phyloP scores from a whole-genome alignment of 768 basidiomycete species.

The Tylopilus vinaceipallidus region DNA sequence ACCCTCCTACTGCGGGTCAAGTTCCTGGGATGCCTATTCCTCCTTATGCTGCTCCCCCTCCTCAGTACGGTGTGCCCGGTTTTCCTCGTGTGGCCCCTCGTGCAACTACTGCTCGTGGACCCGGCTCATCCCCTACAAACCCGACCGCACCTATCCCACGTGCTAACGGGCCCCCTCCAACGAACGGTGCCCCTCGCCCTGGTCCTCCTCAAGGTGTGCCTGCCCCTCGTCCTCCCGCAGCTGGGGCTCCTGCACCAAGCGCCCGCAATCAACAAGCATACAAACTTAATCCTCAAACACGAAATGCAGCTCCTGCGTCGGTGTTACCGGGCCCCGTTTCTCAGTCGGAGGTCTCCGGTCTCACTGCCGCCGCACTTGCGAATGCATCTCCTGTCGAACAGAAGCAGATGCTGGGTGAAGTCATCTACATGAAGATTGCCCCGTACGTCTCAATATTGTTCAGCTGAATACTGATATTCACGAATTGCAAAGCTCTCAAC shows the following conservation, averaged over 20 bases:
- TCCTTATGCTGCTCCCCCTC: slow-evolving; percentile 71
- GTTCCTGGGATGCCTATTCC: slow-evolving; percentile 77
- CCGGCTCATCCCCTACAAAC: slow-evolving; percentile 68
- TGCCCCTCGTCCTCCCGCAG: slow-evolving; percentile 42
- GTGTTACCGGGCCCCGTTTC: slow-evolving; percentile 39
- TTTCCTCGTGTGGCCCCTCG: slow-evolving; percentile 64
- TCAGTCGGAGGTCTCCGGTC: slow-evolving; percentile 50
- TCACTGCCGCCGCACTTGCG: slow-evolving; percentile 62
- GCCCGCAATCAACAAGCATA: slow-evolving; percentile 34
- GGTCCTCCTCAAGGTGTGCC: slow-evolving; percentile 39
- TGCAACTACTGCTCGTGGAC: slow-evolving; percentile 62
- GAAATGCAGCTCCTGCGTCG: slow-evolving; percentile 35
- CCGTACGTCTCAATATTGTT: slow-evolving; percentile 45
- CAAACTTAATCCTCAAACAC: slow-evolving; percentile 36
- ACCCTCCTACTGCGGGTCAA: slow-evolving; percentile 66
- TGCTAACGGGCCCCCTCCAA: slow-evolving; percentile 56
- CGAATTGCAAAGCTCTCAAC: slow-evolving; percentile 57
- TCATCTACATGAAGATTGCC: slow-evolving; percentile 89
- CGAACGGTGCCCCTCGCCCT: slow-evolving; percentile 54
- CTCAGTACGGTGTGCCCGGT: slow-evolving; percentile 71
- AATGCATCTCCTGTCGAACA: slow-evolving; percentile 74
- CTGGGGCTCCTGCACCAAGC: slow-evolving; percentile 46
- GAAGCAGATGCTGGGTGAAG: slow-evolving; percentile 99
- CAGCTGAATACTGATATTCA: slow-evolving; percentile 2
- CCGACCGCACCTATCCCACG: slow-evolving; percentile 63